Base-by-base conservation (phyloP, 2,329 filamentous ascomycete genomes). In the Periconia sp. region DNA sequence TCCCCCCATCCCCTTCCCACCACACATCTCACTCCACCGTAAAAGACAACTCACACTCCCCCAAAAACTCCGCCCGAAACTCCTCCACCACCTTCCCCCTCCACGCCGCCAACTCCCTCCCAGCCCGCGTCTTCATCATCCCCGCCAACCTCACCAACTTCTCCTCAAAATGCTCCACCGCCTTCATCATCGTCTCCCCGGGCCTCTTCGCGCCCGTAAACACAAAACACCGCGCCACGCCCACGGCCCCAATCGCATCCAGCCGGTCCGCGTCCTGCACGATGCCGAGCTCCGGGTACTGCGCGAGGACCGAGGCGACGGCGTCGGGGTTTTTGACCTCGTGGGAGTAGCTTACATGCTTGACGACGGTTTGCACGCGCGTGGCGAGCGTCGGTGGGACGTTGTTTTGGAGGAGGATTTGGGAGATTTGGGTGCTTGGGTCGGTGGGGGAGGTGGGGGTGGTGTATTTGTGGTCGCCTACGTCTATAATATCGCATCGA, bases 241-340 rank as follows among this genome's bases (percentile, higher is more conserved):
- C 93, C 30, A 97, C 84, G 0, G 90, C 91, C 1, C 92, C 93
- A 47, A 97, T 86, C 3, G 92, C 90, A 75, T 97, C 93, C n/a
- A 97, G 79, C 7, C 92, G 82, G 76, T 97, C 93, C 3, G 92
- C 92, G 73, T 97, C 93, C 75, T 97, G 92, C 31, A 97, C 91
- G 45, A 96, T 84, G 0, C 85, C 92, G 33, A 94, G 77, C 72
- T 94, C 91, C 1, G 90, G 90, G 37, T 89, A 79, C 30, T 75
- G 67, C 6, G 69, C 70, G n/a, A 95, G 78, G n/a, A 92, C 78
- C 1, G 76, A 73, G n/a, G 73, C 73, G 9, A 91, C 85, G 13
- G 76, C 74, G 6, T 74, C 75, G 1, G 88, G 87, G 65, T 92
- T 80, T 63, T 82, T 83, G 46, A 84, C 78, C 74, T 97, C 92